phyloP scores from a whole-genome alignment of 106 monocot genomes.

The Xerophyta viscosa region DNA sequence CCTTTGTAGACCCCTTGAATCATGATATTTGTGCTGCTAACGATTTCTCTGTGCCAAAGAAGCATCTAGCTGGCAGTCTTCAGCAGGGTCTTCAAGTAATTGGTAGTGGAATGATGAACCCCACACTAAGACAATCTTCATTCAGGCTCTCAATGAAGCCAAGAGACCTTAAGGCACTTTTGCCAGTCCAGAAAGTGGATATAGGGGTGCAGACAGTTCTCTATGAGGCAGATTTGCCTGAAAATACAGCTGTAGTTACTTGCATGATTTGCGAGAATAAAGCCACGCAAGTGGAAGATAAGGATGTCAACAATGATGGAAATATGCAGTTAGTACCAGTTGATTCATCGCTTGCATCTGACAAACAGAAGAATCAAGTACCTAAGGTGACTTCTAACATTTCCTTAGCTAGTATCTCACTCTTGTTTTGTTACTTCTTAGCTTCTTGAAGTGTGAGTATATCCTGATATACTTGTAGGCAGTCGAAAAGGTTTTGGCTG shows the following conservation, averaged over 20 bases:
- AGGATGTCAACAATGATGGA: constrained; percentile 19
- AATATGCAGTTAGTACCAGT: constrained; percentile 60
- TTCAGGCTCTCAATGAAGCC: constrained; percentile 52
- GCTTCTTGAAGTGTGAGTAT: not conserved
- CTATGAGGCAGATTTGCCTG: constrained; percentile 27
- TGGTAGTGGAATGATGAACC: constrained; percentile 31
- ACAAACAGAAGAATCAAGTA: constrained; percentile 42
- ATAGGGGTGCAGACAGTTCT: constrained; percentile 49
- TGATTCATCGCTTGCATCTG: constrained; percentile 27
- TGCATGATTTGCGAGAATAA: constrained; percentile 52
- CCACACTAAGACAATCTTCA: constrained; percentile 41
- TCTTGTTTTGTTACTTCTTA: not conserved
- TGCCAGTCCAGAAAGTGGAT: constrained; percentile 43
- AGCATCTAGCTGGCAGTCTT: constrained; percentile 66
- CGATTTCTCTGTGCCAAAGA: constrained; percentile 30
- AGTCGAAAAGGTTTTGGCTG: constrained; percentile 91
- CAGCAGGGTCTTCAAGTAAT: constrained; percentile 75
- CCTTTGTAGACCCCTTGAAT: constrained; percentile 21
- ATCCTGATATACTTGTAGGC: constrained; percentile 34
- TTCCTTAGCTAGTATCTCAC: too few species aligned
- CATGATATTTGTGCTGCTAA: constrained; percentile 11
- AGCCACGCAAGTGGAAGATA: constrained; percentile 24
- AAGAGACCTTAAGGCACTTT: constrained; percentile 27
- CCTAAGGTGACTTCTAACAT: constrained; percentile 61
- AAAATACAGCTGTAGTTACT: constrained; percentile 34